These are phyloP conservation scores for Barnettozyma siamensis DNA, from an alignment of 805 yeast species.

Conservation along the genomic window DNA sequence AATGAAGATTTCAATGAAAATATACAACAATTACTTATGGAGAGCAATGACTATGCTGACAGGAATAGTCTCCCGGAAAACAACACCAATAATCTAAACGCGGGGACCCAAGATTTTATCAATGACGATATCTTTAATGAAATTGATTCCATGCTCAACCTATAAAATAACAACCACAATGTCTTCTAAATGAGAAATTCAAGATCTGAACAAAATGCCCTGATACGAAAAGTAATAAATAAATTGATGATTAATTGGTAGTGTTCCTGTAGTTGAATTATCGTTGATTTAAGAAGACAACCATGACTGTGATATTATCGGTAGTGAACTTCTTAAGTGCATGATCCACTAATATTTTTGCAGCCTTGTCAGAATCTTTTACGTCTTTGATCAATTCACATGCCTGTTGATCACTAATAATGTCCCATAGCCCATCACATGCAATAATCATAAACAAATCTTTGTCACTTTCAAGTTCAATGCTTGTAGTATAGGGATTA, in stretches of 20 bases:
- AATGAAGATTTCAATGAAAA: slow-evolving; percentile 20
- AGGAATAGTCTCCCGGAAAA: slow-evolving; percentile 3
- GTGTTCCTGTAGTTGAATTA: neutral
- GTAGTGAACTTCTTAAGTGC: slow-evolving; percentile 80
- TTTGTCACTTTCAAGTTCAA: slow-evolving; percentile 49
- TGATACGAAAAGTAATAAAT: neutral
- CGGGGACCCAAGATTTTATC: slow-evolving; percentile 10
- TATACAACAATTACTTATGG: slow-evolving; percentile 21
- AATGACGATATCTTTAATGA: slow-evolving; percentile 22
- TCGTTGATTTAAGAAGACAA: slow-evolving; percentile 38
- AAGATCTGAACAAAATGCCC: neutral
- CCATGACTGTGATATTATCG: slow-evolving; percentile 93
- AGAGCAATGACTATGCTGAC: slow-evolving; percentile 10
- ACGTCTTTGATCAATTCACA: slow-evolving; percentile 59
- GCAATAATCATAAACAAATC: slow-evolving; percentile 86
- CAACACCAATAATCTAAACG: neutral
- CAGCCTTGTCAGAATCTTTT: slow-evolving; percentile 57
- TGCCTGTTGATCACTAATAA: slow-evolving; percentile 77
- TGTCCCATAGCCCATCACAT: slow-evolving; percentile 98
- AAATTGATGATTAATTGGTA: neutral
- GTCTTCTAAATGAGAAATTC: too few relatives aligned
- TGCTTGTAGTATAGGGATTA: slow-evolving; percentile 86
- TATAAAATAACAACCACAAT: slow-evolving; percentile 8
- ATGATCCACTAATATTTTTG: slow-evolving; percentile 56
- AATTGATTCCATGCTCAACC: slow-evolving; percentile 22